Percentiles rank a stretch among this genome's conserved stretches.
These are phyloP conservation scores for Xylaria hypoxylon DNA, from an alignment of 2,329 filamentous ascomycete species.

Conservation along the genomic window DNA sequence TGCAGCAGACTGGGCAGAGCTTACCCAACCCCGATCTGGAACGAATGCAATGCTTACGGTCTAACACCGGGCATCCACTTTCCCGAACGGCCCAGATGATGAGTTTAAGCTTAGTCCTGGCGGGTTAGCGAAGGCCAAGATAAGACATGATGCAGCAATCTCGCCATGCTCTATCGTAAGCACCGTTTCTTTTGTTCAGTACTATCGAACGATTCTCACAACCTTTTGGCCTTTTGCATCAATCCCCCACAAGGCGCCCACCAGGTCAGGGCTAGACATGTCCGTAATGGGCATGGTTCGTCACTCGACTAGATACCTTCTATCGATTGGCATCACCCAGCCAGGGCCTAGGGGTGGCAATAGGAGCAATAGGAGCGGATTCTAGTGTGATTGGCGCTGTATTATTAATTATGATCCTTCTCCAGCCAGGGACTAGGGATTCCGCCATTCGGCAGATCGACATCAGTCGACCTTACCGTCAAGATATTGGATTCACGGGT, in stretches of 20 bases:
- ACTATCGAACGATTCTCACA: conserved; percentile 40
- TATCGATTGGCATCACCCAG: conserved; percentile 36
- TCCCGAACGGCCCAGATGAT: conserved; percentile 32
- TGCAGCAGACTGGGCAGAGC: conserved; percentile 34
- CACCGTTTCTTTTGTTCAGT: conserved; percentile 36
- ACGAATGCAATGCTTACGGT: conserved; percentile 35
- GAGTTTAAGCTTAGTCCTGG: conserved; percentile 19
- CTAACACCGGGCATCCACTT: conserved; percentile 33
- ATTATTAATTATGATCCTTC: conserved; percentile 21
- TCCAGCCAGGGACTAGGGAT: conserved; percentile 17
- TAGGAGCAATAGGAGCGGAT: conserved; percentile 25
- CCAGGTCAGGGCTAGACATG: conserved; percentile 26
- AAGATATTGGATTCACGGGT: conserved; percentile 31
- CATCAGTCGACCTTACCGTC: conserved; percentile 30
- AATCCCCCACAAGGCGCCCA: conserved; percentile 33
- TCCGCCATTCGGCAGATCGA: conserved; percentile 37
- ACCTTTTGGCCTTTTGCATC: conserved; percentile 31
- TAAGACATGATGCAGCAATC: conserved; percentile 30
- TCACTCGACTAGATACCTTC: conserved; percentile 26
- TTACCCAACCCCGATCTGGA: conserved; percentile 38
- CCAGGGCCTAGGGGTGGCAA: conserved; percentile 25
- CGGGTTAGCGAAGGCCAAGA: conserved; percentile 25
- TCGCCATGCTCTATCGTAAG: conserved; percentile 25
- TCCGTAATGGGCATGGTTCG: conserved; percentile 28
- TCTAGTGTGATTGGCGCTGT: conserved; percentile 32